These are phyloP conservation scores for Thelephora aurantiotincta DNA, from an alignment of 768 basidiomycete genomes.

Conservation along the genomic window DNA sequence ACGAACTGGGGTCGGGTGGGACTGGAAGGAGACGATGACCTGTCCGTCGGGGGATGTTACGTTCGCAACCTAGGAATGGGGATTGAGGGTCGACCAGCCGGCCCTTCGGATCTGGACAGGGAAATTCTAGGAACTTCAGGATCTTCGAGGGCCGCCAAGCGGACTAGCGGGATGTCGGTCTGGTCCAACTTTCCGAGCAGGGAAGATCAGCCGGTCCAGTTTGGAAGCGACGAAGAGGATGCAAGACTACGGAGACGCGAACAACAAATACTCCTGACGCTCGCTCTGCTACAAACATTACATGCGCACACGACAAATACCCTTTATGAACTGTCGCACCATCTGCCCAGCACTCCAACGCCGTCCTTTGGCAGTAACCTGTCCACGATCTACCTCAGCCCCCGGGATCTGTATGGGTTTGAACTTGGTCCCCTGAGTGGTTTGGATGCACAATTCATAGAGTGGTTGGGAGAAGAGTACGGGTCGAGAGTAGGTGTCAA, in stretches of 20 bases:
- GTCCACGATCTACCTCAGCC: slow-evolving; percentile 30
- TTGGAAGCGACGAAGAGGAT: slow-evolving; percentile 4
- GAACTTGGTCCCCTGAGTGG: slow-evolving; percentile 64
- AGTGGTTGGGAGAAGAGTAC: slow-evolving; percentile 65
- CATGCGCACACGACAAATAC: slow-evolving; percentile 22
- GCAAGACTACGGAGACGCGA: slow-evolving; percentile 10
- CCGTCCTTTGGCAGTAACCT: slow-evolving; percentile 1
- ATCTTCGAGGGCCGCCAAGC: slow-evolving; percentile 7
- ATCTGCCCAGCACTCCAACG: slow-evolving; percentile 29
- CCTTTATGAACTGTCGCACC: slow-evolving; percentile 18
- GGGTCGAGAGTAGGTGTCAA: slow-evolving; percentile 22
- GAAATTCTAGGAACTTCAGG: neutral
- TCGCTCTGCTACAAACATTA: slow-evolving; percentile 54
- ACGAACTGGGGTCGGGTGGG: slow-evolving; percentile 41
- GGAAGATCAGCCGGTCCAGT: slow-evolving; percentile 1
- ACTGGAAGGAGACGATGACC: slow-evolving; percentile 56
- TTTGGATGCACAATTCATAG: slow-evolving; percentile 59
- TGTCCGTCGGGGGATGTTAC: slow-evolving; percentile 25
- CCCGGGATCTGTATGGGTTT: slow-evolving; percentile 51
- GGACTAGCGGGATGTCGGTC: slow-evolving; percentile 38
- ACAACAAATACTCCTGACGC: slow-evolving; percentile 29
- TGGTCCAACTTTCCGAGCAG: slow-evolving; percentile 12
- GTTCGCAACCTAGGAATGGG: slow-evolving; percentile 54
- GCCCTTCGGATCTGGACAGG: neutral
- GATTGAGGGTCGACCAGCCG: slow-evolving; percentile 46